Evolutionary conservation across 805 yeast genomes (phyloP).

Genomic region (Sugiyamaella floridensis): DNA sequence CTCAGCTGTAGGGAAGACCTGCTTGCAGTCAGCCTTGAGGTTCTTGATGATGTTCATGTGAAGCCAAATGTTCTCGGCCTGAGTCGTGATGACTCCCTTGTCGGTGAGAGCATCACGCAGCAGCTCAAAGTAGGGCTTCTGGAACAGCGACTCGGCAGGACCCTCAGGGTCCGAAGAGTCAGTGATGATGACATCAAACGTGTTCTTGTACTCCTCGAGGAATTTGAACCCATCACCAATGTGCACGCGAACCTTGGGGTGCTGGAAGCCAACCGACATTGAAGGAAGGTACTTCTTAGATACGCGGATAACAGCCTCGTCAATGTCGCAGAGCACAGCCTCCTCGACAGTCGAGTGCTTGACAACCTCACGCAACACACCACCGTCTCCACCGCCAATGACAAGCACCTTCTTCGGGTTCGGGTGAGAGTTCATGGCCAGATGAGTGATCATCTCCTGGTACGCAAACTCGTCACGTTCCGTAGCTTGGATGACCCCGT

Average conservation of each 20-base stretch:
- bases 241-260: conserved; percentile 59
- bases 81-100: conserved; percentile 70
- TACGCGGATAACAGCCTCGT: conserved; percentile 68
- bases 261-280: conserved; percentile 61
- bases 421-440: conserved; percentile 72
- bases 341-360: conserved; percentile 58
- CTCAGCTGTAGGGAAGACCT: conserved; percentile 85
- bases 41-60: conserved; percentile 78
- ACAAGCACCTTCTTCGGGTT: conserved; percentile 71
- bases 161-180: conserved; percentile 95
- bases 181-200: conserved; percentile 78
- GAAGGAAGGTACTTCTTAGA: conserved; percentile 65
- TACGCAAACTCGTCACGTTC: conserved; percentile 91
- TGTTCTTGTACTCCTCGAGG: conserved; percentile 42
- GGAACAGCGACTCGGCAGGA: conserved; percentile 87
- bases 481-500: conserved; percentile 85
- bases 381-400: conserved; percentile 96
- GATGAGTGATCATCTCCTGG: conserved; percentile 85
- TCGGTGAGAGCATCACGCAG: conserved; percentile 55
- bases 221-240: conserved; percentile 81
- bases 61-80: conserved; percentile 88
- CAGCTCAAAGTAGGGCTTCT: conserved; percentile 65
- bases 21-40: conserved; percentile 72
- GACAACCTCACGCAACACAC: conserved; percentile 80
- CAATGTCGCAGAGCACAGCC: conserved; percentile 83